These are phyloP conservation scores for Umbilicus rupestris DNA, from an alignment of 164 flowering plant genomes.

Conservation along the genomic window DNA sequence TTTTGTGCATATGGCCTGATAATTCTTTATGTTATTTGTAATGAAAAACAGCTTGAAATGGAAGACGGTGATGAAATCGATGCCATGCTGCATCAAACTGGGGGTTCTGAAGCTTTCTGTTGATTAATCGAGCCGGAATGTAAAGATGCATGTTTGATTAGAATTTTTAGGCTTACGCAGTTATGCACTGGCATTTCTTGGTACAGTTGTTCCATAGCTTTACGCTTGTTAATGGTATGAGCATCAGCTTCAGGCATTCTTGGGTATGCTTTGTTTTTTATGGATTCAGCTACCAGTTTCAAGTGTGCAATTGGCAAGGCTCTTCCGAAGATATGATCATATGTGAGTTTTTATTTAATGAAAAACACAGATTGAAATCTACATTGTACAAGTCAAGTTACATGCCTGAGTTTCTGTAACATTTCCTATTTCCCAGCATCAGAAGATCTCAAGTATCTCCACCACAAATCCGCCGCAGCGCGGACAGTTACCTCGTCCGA, in stretches of 20 bases:
- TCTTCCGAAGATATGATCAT: background rate
- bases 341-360: background rate
- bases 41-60: conserved; percentile 20
- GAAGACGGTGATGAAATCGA: conserved; percentile 37
- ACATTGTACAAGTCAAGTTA: background rate
- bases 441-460: conserved; percentile 82
- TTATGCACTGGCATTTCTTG: too few species aligned
- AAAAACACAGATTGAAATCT: background rate
- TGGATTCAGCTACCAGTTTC: too few species aligned
- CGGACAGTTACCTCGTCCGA: conserved; percentile 71
- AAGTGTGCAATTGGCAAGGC: too few species aligned
- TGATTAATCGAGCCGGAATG: too few species aligned
- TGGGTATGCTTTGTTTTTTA: too few species aligned
- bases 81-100: conserved; percentile 33
- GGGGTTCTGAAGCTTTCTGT: conserved; percentile 12
- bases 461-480: conserved; percentile 63
- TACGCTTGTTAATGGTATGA: too few species aligned
- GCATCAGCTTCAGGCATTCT: too few species aligned
- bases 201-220: too few species aligned
- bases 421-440: conserved; percentile 4
- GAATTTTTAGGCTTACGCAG: too few species aligned
- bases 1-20: too few species aligned
- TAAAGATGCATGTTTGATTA: too few species aligned
- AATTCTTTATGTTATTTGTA: background rate
- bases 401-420: background rate